Percentiles rank a stretch among this genome's conserved stretches.
These are phyloP conservation scores for Glonium stellatum DNA, from an alignment of 495 filamentous ascomycete species.

Conservation along the genomic window DNA sequence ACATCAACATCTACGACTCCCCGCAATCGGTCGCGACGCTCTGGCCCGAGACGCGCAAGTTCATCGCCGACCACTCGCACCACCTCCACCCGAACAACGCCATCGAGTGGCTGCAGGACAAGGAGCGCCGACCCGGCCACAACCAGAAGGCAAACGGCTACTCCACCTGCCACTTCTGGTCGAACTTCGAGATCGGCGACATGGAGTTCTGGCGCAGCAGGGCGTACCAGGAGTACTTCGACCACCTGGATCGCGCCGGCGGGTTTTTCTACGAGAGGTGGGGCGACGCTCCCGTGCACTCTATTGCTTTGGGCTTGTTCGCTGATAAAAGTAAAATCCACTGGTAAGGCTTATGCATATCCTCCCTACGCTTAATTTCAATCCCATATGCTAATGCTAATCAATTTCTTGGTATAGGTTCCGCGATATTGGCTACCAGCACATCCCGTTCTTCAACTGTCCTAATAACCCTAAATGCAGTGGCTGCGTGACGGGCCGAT, in stretches of 20 bases:
- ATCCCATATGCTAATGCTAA: background rate
- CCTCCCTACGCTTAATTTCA: background rate
- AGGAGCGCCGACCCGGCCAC: constrained; percentile 67
- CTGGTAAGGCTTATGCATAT: constrained; percentile 80
- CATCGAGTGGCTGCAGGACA: constrained; percentile 79
- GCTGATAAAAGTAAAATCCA: constrained; percentile 87
- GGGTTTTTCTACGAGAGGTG: constrained; percentile 99
- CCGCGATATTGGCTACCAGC: constrained; percentile 97
- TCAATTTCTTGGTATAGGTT: constrained; percentile 56
- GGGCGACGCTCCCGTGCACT: constrained; percentile 98
- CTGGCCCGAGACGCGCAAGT: constrained; percentile 93
- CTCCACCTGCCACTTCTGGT: constrained; percentile 99
- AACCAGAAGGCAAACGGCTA: constrained; percentile 77
- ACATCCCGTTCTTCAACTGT: constrained; percentile 98
- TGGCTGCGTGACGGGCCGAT: constrained; percentile 75
- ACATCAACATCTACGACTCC: constrained; percentile 92
- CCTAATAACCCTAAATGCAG: constrained; percentile 92
- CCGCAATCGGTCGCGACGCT: constrained; percentile 76
- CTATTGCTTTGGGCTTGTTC: constrained; percentile 88
- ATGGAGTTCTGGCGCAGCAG: constrained; percentile 91
- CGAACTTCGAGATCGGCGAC: constrained; percentile 96
- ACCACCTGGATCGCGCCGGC: constrained; percentile 86
- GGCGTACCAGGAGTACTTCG: constrained; percentile 90
- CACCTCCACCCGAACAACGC: constrained; percentile 79
- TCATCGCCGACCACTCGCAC: constrained; percentile 71